Conservation (phyloP, 2,329 filamentous ascomycete species). For the Fusarium duplospermum region DNA sequence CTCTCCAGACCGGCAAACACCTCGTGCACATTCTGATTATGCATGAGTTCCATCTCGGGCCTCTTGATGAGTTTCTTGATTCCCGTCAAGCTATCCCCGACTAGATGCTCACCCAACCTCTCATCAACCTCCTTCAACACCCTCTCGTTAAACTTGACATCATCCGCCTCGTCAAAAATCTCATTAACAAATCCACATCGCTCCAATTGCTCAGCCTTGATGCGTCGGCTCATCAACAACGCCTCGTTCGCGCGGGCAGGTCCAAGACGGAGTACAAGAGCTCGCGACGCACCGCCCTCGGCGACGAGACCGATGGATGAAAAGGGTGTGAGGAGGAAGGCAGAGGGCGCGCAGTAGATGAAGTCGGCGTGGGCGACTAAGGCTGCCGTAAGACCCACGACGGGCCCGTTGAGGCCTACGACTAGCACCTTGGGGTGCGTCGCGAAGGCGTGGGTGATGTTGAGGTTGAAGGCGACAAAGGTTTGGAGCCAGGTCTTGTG, state of each 20-base stretch:
- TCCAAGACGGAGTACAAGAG: slow-evolving; percentile 84
- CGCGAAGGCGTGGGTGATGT: slow-evolving; percentile 91
- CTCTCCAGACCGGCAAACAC: slow-evolving; percentile 87
- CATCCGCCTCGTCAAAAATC: slow-evolving; percentile 75
- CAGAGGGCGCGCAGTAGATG: slow-evolving; percentile 83
- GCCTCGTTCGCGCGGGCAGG: slow-evolving; percentile 89
- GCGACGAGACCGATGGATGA: slow-evolving; percentile 88
- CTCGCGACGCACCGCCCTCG: slow-evolving; percentile 84
- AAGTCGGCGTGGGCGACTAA: slow-evolving; percentile 89
- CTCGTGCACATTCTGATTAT: slow-evolving; percentile 83
- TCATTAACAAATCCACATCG: slow-evolving; percentile 86
- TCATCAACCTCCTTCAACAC: slow-evolving; percentile 87
- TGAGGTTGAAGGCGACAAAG: slow-evolving; percentile 89
- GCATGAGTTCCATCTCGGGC: slow-evolving; percentile 78
- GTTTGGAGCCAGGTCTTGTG: slow-evolving; percentile 70
- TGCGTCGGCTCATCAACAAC: slow-evolving; percentile 87
- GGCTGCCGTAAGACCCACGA: slow-evolving; percentile 87
- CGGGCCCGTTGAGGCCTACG: slow-evolving; percentile 90
- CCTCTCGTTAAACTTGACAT: slow-evolving; percentile 74
- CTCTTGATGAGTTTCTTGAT: slow-evolving; percentile 87
- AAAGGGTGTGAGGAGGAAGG: slow-evolving; percentile 93
- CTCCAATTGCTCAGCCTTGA: slow-evolving; percentile 79
- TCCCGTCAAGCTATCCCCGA: slow-evolving; percentile 79
- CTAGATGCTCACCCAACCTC: slow-evolving; percentile 81
- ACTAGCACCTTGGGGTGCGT: slow-evolving; percentile 94